Base-by-base conservation (phyloP, 2,329 filamentous ascomycete genomes). In the Verticillium longisporum region DNA sequence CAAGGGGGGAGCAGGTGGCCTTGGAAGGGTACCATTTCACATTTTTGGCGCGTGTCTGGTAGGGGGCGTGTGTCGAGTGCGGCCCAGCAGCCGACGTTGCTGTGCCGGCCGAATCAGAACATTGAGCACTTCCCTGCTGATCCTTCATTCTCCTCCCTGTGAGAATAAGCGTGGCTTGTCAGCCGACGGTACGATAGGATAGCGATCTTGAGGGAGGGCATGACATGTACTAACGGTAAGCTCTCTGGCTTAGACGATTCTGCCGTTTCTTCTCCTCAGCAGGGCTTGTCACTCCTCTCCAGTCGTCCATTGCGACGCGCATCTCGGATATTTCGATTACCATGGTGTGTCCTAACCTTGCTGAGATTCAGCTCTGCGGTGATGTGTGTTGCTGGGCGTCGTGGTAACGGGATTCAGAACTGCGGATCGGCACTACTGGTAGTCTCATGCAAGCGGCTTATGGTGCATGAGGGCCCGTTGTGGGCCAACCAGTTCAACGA, bases 221-320 rank as follows among this genome's bases (percentile, higher is more conserved):
- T 31, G 26, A 31, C 3, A 31, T 31, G 26, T n/a, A 63, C 63
- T 59, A 31, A 64, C 63, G 56, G 11, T 55, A 21, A 7, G 61
- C 63, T 14, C 61, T 53, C 18, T 64, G 63, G 54, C 63, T 64
- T 26, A 63, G 33, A 26, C 61, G 61, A 31, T 64, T 64, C 33
- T 63, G 63, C 14, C 63, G 50, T 33, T 59, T 64, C 5, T 62
- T 59, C 14, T 61, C 66, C 60, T 69, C 62, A 0, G 63, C 63
- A 1, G 67, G 66, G 59, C 67, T 70, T 4, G 66, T 70, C 7
- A 71, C 65, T 6, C 72, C 72, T 1, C 69, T 74, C 72, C 72
- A 75, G 58, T 75, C 72, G 45, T 75, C 71, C 31, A 55, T 56
- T 14, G 55, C 57, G 34, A 61, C 55, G n/a, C 55, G 45, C 11